Evolutionary conservation across 176 grass and related monocot genomes (phyloP), one percentile per base, ranked within the genome.

Genomic region (Hsuehochloa calcarea): DNA sequence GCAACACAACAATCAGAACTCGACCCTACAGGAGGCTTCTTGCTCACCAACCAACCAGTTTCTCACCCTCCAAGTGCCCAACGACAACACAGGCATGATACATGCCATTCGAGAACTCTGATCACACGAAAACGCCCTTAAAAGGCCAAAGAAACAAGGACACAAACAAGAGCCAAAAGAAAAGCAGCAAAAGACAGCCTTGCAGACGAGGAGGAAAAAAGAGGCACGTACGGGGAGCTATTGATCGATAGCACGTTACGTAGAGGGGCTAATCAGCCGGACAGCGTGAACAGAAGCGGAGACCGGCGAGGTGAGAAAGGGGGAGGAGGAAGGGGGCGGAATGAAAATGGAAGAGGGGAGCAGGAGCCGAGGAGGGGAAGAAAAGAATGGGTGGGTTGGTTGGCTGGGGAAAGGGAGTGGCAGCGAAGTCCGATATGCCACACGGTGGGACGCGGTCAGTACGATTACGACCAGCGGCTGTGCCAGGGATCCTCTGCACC

Each of bases 201-300:
- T 51, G 74, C 52, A 82, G 41, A 43, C 49, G 62, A 22, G 40
- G 50, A 52, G 70, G 43, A 59, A 68, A 51, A 29, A 2, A 66
- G 45, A 65, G 37, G 47, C 29, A 90, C 85, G 92, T 77, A 94
- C 86, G 50, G 82, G 77, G 76, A 74, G 35, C 61, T 88, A 67
- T 47, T 49, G 25, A 26, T 47, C 68, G 29, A 22, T 34, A 63
- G 29, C 52, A 12, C 26, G 19, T 17, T 17, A 74, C 49, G 85
- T 64, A 59, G 15, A 80, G 76, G 60, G 38, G 49, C 23, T 26
- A 43, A 67, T 43, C 55, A 4, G 27, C n/a, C 14, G 49, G 54
- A 35, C 39, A 50, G 31, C 64, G 64, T 39, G 68, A 87, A 41
- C 39, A 60, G 58, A 25, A 69, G 73, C 70, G 70, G 79, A 40